Evolutionary conservation across 176 grass and related monocot genomes (phyloP), one percentile per base, ranked within the genome.

Genomic region (Musa troglodytarum): DNA sequence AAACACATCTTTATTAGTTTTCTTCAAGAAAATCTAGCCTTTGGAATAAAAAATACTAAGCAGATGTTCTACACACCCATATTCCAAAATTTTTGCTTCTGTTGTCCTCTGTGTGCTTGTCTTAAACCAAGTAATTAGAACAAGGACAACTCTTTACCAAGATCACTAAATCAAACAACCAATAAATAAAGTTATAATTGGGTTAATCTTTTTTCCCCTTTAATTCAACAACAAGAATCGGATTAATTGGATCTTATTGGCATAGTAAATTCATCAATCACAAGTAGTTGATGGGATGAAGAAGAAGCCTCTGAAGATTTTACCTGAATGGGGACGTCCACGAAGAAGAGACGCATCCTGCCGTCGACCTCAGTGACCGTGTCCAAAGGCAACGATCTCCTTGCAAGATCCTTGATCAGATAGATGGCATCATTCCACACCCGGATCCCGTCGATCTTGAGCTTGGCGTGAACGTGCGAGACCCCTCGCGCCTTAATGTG

Each of bases 331-430:
- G 49, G 49, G 50, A 65, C 61, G 19, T 77, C 13, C 3, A 77
- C 65, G 61, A 65, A 66, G 43, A 77, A 77, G 75, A 66, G n/a
- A 2, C 20, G 59, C 49, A 77, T 49, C 49, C 49, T 63, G 43
- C 75, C 75, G 4, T 53, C 12, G 20, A 77, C 8, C 61, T 77
- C 61, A 19, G 49, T 52, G 59, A 65, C 21, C 12, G 75, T 66
- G 49, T 28, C 75, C 43, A 77, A 10, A 43, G 49, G 34, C 22
- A 77, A 25, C 22, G 75, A 63, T 21, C 75, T 22, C 49, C 61
- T 65, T n/a, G 58, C 29, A 8, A 77, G 49, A 63, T 77, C 75
- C 20, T 77, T 61, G 59, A 77, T 52, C 61, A 77, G 52, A 65
- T 77, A 53, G 61, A 65, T 16, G 43, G 61, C 61, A 8, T 77